A percentile compares a stretch with the other conserved stretches of the same genome.
These are phyloP conservation scores for Chrysosporium queenslandicum DNA, from an alignment of 2,329 filamentous ascomycete species.

Conservation along the genomic window DNA sequence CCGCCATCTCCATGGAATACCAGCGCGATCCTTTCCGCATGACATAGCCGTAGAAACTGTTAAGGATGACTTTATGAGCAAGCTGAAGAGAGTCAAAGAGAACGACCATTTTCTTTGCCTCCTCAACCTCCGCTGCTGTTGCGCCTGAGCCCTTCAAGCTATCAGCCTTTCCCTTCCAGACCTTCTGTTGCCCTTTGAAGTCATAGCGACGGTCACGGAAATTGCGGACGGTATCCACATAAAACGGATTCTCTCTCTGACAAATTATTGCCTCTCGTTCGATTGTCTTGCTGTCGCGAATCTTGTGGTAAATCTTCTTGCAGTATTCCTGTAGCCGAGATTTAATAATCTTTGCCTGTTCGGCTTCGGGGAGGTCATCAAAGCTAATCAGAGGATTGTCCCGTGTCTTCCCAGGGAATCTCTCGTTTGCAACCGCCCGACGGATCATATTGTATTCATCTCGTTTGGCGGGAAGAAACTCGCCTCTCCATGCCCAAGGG, in stretches of 20 bases:
- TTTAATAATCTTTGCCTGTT: slow-evolving; percentile 68
- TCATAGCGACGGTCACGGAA: slow-evolving; percentile 97
- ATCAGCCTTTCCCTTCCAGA: slow-evolving; percentile 96
- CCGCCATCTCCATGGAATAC: slow-evolving; percentile 99
- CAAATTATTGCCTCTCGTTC: slow-evolving; percentile 96
- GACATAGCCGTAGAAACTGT: slow-evolving; percentile 98
- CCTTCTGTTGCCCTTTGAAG: slow-evolving; percentile 95
- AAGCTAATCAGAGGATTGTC: slow-evolving; percentile 64
- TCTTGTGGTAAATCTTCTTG: slow-evolving; percentile 99
- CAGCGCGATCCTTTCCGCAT: slow-evolving; percentile 98
- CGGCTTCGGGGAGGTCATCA: slow-evolving; percentile 67
- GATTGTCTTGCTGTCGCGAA: slow-evolving; percentile 86
- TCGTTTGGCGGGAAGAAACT: slow-evolving; percentile 88
- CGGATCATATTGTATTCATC: slow-evolving; percentile 99
- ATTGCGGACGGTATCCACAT: slow-evolving; percentile 89
- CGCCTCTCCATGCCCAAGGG: slow-evolving; percentile 97
- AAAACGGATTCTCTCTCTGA: slow-evolving; percentile 95
- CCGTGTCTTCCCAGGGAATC: slow-evolving; percentile 69
- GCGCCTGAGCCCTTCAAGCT: slow-evolving; percentile 75
- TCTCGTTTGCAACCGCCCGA: slow-evolving; percentile 81
- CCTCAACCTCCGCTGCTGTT: slow-evolving; percentile 64
- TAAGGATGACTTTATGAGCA: slow-evolving; percentile 97
- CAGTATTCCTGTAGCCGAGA: slow-evolving; percentile 88
- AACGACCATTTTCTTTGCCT: slow-evolving; percentile 97
- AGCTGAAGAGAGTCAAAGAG: slow-evolving; percentile 92